Base-by-base conservation (phyloP, 2,329 filamentous ascomycete species). In the Colletotrichum sp. region DNA sequence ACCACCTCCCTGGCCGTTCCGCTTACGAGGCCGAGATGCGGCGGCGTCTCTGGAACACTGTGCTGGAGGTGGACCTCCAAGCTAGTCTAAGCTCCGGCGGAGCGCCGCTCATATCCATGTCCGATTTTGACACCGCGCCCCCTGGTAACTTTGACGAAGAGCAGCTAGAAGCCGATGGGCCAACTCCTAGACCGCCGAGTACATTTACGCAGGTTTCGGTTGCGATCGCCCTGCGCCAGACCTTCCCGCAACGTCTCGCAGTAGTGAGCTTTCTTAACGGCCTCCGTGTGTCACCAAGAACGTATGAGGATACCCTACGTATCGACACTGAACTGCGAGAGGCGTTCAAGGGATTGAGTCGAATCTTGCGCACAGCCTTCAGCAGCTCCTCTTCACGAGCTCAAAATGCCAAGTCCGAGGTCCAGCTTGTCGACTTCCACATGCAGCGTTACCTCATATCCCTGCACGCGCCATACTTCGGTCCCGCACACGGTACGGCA, bases 391-490 rank as follows among this genome's bases (percentile, higher is more conserved):
- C 55, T 28, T 59, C 55, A 28, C 21, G 5, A 26, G 55, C 55
- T 59, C 55, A 28, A 59, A 83, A 82, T 0, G 81, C 84, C 0
- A 73, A 78, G 0, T 89, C 90, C 69, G 85, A 87, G n/a, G 79
- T 86, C 7, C 85, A 86, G 5, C 78, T 89, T 1, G 79, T 90
- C 8, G 88, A 92, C 32, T 84, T 90, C 57, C 81, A 91, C 26
- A 85, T 92, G 76, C 87, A 89, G 30, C 89, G 90, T 10, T 92
- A 90, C 78, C 81, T 93, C 4, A 84, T 90, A 8, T 84, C 88
- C 0, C 84, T 94, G 0, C 92, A 94, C 79, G 84, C 89, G 4
- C 89, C 89, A 0, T 92, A 87, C 79, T 87, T 89, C 30, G 81
- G 80, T 1, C 79, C 83, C 0, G 83, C 87, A 2, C 80, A 81